phyloP scores from a whole-genome alignment of 306 rosid species.

The Malus sylvestris region DNA sequence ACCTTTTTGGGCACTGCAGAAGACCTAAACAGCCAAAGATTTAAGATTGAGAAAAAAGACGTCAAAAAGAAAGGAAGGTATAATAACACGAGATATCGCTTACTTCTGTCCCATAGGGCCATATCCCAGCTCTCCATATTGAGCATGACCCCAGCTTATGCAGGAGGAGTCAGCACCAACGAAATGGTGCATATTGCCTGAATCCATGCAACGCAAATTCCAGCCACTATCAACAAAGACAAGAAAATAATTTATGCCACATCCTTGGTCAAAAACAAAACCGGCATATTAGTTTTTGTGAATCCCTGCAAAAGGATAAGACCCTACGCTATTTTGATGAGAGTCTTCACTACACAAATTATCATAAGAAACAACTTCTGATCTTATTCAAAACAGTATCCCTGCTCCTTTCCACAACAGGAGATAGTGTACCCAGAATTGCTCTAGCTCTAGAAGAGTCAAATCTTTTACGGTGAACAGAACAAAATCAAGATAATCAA shows the following conservation, averaged over 20 bases:
- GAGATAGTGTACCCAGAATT: background rate
- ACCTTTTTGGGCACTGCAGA: constrained; percentile 93
- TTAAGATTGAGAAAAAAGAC: background rate
- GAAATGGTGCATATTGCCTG: constrained; percentile 92
- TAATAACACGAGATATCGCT: constrained; percentile 11
- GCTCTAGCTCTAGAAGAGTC: background rate
- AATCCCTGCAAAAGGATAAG: background rate
- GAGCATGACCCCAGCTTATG: constrained; percentile 99
- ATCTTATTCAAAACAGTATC: background rate
- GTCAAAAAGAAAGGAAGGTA: background rate
- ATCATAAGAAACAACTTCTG: background rate
- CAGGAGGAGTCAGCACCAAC: constrained; percentile 98
- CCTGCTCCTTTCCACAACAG: background rate
- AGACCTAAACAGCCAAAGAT: constrained; percentile 42
- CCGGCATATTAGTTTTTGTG: background rate
- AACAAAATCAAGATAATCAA: background rate
- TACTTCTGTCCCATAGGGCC: constrained; percentile 96
- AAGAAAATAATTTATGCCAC: constrained; percentile 5
- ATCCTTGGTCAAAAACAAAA: background rate
- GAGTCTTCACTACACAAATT: background rate
- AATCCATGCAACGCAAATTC: constrained; percentile 98
- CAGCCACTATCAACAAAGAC: constrained; percentile 57
- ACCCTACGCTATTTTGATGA: background rate
- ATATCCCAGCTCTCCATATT: constrained; percentile 95
- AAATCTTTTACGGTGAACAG: background rate